Conservation (phyloP, 176 grass and related monocot genomes). For the Otatea glauca region DNA sequence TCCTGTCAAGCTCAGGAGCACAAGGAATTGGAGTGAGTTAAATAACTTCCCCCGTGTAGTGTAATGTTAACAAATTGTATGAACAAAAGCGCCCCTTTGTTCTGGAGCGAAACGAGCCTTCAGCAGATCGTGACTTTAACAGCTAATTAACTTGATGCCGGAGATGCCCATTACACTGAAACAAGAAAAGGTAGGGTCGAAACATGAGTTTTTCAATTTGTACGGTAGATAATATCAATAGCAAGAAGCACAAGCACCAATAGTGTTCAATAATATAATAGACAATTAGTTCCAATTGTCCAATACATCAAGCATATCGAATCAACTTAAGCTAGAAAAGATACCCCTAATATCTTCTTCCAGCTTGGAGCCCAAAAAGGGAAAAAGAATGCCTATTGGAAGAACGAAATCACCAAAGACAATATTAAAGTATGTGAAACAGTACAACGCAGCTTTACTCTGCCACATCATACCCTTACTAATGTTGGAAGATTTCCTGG, state of each 20-base stretch:
- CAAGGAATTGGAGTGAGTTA: background rate
- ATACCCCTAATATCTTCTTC: background rate
- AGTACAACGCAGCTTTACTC: background rate
- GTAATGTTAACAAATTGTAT: background rate
- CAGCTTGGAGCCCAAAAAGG: background rate
- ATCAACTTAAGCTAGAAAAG: background rate
- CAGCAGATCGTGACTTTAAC: constrained; percentile 14
- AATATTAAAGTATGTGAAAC: background rate
- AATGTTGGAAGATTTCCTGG: too few relatives aligned
- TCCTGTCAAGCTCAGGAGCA: constrained; percentile 14
- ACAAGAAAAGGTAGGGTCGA: background rate
- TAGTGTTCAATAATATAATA: background rate
- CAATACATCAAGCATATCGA: background rate
- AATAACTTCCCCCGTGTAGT: background rate
- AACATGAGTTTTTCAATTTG: background rate
- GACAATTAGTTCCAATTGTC: background rate
- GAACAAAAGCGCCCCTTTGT: constrained; percentile 26
- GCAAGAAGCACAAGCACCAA: background rate
- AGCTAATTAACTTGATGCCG: background rate
- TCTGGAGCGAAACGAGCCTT: constrained; percentile 7
- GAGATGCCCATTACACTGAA: constrained; percentile 11
- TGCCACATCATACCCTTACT: too few relatives aligned
- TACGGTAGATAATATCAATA: background rate
- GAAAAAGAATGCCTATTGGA: background rate
- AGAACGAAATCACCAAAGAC: background rate